Evolutionary conservation across 352 stramenopile species (phyloP).

Genomic region (Albugo laibachii): DNA sequence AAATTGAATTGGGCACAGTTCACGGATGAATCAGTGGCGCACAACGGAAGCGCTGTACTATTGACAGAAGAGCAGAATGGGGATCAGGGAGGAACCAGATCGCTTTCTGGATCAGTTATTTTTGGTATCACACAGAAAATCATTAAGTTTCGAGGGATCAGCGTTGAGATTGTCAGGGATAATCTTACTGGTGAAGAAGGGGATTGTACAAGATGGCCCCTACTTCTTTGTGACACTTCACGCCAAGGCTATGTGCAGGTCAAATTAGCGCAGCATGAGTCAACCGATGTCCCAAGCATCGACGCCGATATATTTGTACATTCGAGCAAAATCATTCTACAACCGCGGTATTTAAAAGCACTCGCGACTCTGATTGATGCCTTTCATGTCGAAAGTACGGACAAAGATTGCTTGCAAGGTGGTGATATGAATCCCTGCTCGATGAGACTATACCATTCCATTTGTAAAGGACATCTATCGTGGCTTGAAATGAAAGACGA

Average conservation of each 20-base stretch:
- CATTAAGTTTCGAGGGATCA: slow-evolving; percentile 65
- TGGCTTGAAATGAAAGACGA: slow-evolving; percentile 40
- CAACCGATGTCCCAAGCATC: slow-evolving; percentile 37
- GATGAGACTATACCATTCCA: slow-evolving; percentile 42
- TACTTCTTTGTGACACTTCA: slow-evolving; percentile 38
- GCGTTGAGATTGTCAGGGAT: slow-evolving; percentile 55
- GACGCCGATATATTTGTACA: slow-evolving; percentile 74
- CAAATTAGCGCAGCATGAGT: slow-evolving; percentile 63
- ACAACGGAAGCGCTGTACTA: too few relatives aligned
- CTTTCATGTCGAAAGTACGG: not conserved
- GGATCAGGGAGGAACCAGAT: too few relatives aligned
- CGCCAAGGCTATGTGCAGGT: slow-evolving; percentile 67
- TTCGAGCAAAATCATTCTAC: slow-evolving; percentile 51
- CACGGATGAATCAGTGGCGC: slow-evolving; percentile 47
- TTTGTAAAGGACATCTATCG: slow-evolving; percentile 35
- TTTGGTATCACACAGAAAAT: slow-evolving; percentile 75
- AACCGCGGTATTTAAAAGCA: slow-evolving; percentile 60
- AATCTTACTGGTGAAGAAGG: slow-evolving; percentile 23
- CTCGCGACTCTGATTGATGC: slow-evolving; percentile 40
- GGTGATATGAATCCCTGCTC: slow-evolving; percentile 14
- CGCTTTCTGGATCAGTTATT: slow-evolving; percentile 4
- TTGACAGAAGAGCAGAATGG: slow-evolving; percentile 34
- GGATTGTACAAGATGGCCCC: slow-evolving; percentile 14
- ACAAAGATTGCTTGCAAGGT: not conserved
- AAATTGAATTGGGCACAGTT: slow-evolving; percentile 67